Evolutionary conservation across 495 filamentous ascomycete genomes (phyloP).

Genomic region (Physcia stellaris): DNA sequence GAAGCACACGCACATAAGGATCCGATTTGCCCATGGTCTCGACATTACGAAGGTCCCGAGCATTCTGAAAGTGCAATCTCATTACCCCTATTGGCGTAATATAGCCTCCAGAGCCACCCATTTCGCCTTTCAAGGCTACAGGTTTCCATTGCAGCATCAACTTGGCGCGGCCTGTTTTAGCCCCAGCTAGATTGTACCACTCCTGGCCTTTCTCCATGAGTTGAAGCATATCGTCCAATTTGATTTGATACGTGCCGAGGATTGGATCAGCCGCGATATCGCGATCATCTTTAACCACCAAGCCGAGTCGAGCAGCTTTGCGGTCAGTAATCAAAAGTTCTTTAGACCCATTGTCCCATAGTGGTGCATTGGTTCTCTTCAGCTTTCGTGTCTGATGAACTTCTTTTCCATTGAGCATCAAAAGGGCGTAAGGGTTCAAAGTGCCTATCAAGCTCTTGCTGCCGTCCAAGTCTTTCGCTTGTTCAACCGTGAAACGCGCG

Average conservation of each 20-base stretch:
- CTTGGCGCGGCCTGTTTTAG: constrained; percentile 74
- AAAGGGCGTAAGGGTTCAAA: constrained; percentile 77
- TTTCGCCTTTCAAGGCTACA: constrained; percentile 62
- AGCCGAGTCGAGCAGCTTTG: constrained; percentile 73
- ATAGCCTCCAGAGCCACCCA: constrained; percentile 74
- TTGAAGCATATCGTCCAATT: constrained; percentile 82
- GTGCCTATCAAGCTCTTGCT: constrained; percentile 78
- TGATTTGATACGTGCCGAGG: constrained; percentile 85
- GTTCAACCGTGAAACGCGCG: constrained; percentile 78
- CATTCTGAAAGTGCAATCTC: constrained; percentile 81
- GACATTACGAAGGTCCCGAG: constrained; percentile 71
- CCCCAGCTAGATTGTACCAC: constrained; percentile 82
- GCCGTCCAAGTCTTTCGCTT: constrained; percentile 89
- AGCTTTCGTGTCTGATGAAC: constrained; percentile 74
- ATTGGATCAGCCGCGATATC: constrained; percentile 73
- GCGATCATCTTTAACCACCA: constrained; percentile 89
- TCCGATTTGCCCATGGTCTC: constrained; percentile 96
- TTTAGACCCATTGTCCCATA: constrained; percentile 81
- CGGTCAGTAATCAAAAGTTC: constrained; percentile 89
- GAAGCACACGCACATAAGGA: constrained; percentile 75
- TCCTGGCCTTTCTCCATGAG: constrained; percentile 85
- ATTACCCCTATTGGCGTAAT: constrained; percentile 86
- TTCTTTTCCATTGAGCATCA: constrained; percentile 82
- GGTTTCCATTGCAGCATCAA: constrained; percentile 90
- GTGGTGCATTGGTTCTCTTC: constrained; percentile 91